A percentile compares a stretch with the other conserved stretches of the same genome.
These are phyloP conservation scores for Cyclotella cryptica DNA, from an alignment of 108 stramenopile genomes.

Conservation along the genomic window DNA sequence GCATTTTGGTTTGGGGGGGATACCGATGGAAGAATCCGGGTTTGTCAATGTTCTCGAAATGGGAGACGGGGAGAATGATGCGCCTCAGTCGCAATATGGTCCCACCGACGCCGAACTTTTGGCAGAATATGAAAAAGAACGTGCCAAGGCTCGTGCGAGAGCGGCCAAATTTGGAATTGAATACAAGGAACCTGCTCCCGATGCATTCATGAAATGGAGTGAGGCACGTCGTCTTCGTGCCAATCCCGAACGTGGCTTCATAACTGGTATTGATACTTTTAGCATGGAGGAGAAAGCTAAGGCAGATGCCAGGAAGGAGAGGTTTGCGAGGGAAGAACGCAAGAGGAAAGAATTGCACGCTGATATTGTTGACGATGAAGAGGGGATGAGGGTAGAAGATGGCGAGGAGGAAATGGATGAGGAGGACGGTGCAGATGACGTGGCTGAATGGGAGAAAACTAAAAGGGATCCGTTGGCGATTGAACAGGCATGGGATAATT, in stretches of 20 bases:
- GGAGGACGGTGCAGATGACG: conserved; percentile 47
- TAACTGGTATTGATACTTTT: conserved; percentile 81
- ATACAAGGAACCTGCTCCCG: conserved; percentile 69
- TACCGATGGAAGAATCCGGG: conserved; percentile 47
- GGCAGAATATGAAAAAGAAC: conserved; percentile 77
- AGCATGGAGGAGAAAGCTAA: conserved; percentile 71
- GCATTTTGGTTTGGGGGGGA: conserved; percentile 41
- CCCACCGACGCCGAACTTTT: conserved; percentile 59
- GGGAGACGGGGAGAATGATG: conserved; percentile 18
- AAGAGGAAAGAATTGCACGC: conserved; percentile 33
- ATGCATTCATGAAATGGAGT: conserved; percentile 79
- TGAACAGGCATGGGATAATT: conserved; percentile 85
- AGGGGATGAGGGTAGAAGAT: conserved; percentile 26
- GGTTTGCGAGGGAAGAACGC: conserved; percentile 56
- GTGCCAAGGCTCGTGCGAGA: conserved; percentile 65
- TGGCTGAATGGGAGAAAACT: conserved; percentile 50
- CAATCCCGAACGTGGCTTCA: conserved; percentile 72
- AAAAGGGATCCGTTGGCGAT: conserved; percentile 61
- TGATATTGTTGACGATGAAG: conserved; percentile 17
- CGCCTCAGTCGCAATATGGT: conserved; percentile 25
- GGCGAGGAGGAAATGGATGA: conserved; percentile 49
- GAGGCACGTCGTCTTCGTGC: conserved; percentile 68
- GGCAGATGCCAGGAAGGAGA: conserved; percentile 68
- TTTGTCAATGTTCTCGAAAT: conserved; percentile 44
- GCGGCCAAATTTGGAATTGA: conserved; percentile 81